Percentiles rank a stretch among this genome's conserved stretches.
phyloP scores from a whole-genome alignment of 176 grass and related monocot genomes.

The Musa beccarii region DNA sequence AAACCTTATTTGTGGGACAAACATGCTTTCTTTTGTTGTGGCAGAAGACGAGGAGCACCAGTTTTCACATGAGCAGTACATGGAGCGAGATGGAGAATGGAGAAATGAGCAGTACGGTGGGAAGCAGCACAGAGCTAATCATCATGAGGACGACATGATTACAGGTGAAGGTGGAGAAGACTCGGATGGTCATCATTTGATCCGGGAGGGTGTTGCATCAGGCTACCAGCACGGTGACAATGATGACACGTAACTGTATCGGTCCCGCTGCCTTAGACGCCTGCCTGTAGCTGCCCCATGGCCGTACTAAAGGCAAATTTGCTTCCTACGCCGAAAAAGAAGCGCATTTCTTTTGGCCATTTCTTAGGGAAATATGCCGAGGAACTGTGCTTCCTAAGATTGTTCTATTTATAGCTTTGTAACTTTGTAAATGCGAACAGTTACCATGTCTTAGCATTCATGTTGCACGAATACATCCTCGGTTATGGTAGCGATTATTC shows the following conservation, averaged over 20 bases:
- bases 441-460: too few relatives aligned
- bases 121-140: constrained; percentile 33
- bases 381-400: too few relatives aligned
- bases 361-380: too few relatives aligned
- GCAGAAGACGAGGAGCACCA: constrained; percentile 34
- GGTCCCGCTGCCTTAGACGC: too few relatives aligned
- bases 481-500: too few relatives aligned
- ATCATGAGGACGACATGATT: not conserved
- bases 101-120: constrained; percentile 31
- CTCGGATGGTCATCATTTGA: constrained; percentile 21
- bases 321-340: too few relatives aligned
- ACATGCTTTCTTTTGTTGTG: constrained; percentile 8
- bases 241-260: constrained; percentile 12
- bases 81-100: constrained; percentile 33
- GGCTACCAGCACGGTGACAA: not conserved
- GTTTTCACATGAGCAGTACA: constrained; percentile 20
- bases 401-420: too few relatives aligned
- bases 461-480: too few relatives aligned
- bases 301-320: too few relatives aligned
- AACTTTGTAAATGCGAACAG: too few relatives aligned
- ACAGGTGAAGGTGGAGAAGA: not conserved
- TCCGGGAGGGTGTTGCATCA: constrained; percentile 12
- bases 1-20: constrained; percentile 1
- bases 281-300: too few relatives aligned
- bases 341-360: too few relatives aligned